phyloP scores from a whole-genome alignment of 2,329 filamentous ascomycete species.

The Neofusicoccum parvum region DNA sequence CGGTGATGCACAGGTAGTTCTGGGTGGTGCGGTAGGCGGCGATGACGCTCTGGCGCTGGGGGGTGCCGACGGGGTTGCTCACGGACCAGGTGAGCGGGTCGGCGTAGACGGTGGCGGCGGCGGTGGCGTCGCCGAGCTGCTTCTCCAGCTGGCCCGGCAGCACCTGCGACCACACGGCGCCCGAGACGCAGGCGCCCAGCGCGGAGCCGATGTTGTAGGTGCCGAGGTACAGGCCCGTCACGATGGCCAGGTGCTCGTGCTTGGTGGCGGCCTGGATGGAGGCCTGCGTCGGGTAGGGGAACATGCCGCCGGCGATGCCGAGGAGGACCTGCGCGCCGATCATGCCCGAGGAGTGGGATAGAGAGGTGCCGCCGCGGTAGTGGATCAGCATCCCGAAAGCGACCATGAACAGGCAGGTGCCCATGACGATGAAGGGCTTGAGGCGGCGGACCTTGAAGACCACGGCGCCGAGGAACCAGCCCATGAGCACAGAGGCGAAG shows the following conservation, averaged over 20 bases:
- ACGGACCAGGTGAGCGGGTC: constrained; percentile 44
- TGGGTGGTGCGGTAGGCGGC: constrained; percentile 50
- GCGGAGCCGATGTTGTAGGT: constrained; percentile 66
- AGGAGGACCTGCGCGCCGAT: constrained; percentile 65
- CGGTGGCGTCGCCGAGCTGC: constrained; percentile 43
- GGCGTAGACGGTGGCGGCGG: constrained; percentile 44
- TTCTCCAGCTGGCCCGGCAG: constrained; percentile 51
- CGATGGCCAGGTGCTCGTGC: constrained; percentile 62
- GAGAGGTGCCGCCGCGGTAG: constrained; percentile 57
- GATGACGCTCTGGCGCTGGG: constrained; percentile 47
- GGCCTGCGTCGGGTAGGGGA: constrained; percentile 56
- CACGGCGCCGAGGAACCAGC: constrained; percentile 58
- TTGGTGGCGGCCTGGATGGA: constrained; percentile 54
- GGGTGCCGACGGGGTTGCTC: constrained; percentile 48
- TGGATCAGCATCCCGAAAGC: constrained; percentile 66
- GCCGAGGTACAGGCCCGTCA: constrained; percentile 65
- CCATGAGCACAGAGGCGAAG: constrained; percentile 60
- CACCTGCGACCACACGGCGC: constrained; percentile 64
- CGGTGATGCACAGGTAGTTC: constrained; percentile 52
- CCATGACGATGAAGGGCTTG: constrained; percentile 65
- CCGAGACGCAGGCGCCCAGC: constrained; percentile 62
- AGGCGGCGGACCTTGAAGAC: constrained; percentile 61
- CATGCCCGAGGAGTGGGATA: constrained; percentile 55
- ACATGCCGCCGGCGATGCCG: constrained; percentile 65
- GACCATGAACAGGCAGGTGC: constrained; percentile 64